Base-by-base conservation (phyloP, 1,284 basidiomycete species). In the Fomes fomentarius region DNA sequence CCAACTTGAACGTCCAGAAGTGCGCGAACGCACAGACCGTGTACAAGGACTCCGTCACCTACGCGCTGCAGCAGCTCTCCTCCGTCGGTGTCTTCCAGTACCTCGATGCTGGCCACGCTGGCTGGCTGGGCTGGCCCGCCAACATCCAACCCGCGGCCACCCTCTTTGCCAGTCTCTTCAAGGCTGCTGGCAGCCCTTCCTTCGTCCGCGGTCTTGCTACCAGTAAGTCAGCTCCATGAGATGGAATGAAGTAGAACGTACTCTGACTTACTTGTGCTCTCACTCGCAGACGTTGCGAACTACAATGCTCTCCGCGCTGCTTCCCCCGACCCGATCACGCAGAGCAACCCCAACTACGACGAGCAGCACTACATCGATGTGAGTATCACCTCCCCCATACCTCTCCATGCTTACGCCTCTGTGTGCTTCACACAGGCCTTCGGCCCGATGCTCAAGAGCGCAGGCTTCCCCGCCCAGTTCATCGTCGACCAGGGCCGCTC, bases 121-220 rank as follows among this genome's bases (percentile, higher is more conserved):
- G 82, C 59, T 87, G 84, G 84, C 76, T 86, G 57, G 84, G 84
- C 42, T 86, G 84, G 84, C 72, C 82, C 56, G 82, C 83, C 43
- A 87, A 86, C 73, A 70, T 85, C 66, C 53, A 62, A 12, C 83
- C 83, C 47, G 83, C 83, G 47, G 84, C 83, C 31, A 71, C 77
- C 58, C 73, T 85, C 55, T 85, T 84, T 68, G 66, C 74, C 39
- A 64, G 76, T 55, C 69, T 85, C 44, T 84, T 75, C 71, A 72
- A 71, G 59, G 66, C 64, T 57, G 82, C 82, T 47, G 78, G 81
- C 28, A 75, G 74, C 21, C 80, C 82, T 17, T 57, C 73, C 19
- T 80, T 79, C 63, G 75, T 86, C 66, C 80, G 82, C 61, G 84
- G 83, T 50, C 73, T 85, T 52, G 83, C 83, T 24, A 86, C 84